phyloP scores from a whole-genome alignment of 495 filamentous ascomycete genomes.

The Evernia prunastri region DNA sequence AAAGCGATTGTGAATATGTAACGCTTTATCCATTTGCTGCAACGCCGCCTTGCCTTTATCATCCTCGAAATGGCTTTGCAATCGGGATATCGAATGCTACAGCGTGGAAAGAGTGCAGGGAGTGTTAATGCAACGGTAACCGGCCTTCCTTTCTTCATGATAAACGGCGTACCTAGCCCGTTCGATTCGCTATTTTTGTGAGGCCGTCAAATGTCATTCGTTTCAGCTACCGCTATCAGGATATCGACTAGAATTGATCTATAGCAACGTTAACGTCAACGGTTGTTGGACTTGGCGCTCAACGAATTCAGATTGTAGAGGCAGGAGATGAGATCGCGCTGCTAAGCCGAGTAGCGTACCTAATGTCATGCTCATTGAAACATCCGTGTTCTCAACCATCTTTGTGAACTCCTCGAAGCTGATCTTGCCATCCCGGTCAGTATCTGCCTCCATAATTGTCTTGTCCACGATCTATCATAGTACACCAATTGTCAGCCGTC shows the following conservation, averaged over 20 bases:
- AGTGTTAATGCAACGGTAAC: not conserved
- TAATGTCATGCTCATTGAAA: constrained; percentile 97
- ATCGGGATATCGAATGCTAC: not conserved
- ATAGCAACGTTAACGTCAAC: not conserved
- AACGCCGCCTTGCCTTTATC: not conserved
- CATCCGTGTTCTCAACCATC: constrained; percentile 98
- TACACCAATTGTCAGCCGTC: constrained; percentile 2
- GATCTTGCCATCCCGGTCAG: constrained; percentile 94
- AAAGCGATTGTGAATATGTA: not conserved
- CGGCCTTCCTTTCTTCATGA: not conserved
- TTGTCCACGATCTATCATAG: constrained; percentile 70
- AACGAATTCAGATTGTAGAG: not conserved
- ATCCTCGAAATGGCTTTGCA: not conserved
- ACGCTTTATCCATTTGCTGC: not conserved
- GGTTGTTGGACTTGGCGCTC: not conserved
- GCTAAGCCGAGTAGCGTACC: constrained; percentile 46
- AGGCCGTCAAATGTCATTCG: not conserved
- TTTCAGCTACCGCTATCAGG: not conserved
- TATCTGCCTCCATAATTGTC: constrained; percentile 99
- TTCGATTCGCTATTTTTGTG: not conserved
- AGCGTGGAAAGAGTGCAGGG: not conserved
- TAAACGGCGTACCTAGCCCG: not conserved
- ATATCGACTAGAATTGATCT: constrained; percentile 18
- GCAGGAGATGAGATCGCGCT: not conserved
- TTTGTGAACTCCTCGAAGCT: constrained; percentile 98